Base-by-base conservation (phyloP, 176 grass and related monocot genomes). In the Oryza nivara region DNA sequence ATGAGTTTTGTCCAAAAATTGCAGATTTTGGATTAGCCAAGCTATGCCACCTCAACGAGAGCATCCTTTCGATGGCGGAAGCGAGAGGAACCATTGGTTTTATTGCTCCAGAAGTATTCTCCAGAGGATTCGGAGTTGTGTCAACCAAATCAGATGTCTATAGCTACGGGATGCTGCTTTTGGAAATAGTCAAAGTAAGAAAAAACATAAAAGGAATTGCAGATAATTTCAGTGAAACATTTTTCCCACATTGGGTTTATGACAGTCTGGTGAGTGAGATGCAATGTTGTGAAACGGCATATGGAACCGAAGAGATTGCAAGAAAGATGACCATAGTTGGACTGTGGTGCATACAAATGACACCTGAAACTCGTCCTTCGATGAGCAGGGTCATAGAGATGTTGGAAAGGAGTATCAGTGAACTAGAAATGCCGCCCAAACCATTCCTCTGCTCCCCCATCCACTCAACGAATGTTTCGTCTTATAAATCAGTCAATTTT, bases 61-160 rank as follows among this genome's bases (percentile, higher is more conserved):
- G 87, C 38, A 58, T 78, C 16, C 77, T 92, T 85, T 92, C 92
- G 4, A 84, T 83, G 56, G 85, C 85, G 0, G 90, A 80, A 25
- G 65, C 80, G 6, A 88, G 90, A 70, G 90, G 90, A 15, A 95
- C 90, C 0, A 41, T 92, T 51, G 90, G 93, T 61, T 90, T 90
- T 47, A 92, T 92, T 30, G 90, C 90, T 1, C 90, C 88, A 10
- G 93, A 95, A 83, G 90, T 95, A 23, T 86, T 92, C 64, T 95
- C 85, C 1, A 74, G 90, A 9, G 65, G 56, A 40, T 89, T 92
- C 5, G 88, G 90, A 9, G 47, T 70, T 0, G 87, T 77, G 58
- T 92, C 88, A 0, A 90, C 74, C 6, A 88, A 95, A 34, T 95
- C 88, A n/a, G 87, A 95, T 56, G 90, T 92, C 9, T 92, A 92